Conservation (phyloP, 352 stramenopile genomes). For the Nannochloropsis limnetica region DNA sequence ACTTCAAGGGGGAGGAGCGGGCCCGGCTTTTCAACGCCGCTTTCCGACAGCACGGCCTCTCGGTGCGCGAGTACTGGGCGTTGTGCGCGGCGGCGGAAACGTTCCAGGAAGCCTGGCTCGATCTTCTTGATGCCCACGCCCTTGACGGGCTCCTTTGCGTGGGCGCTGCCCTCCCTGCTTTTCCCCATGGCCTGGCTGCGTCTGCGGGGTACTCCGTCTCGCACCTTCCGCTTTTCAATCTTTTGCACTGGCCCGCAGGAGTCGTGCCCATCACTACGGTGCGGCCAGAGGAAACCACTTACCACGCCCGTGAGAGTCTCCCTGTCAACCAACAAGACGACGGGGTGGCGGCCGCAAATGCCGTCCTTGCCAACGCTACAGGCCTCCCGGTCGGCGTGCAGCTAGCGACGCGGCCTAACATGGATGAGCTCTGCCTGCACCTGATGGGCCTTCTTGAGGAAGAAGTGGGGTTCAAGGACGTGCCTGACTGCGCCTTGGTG, state of each 20-base stretch:
- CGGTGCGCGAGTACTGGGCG: not conserved
- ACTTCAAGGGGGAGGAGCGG: not conserved
- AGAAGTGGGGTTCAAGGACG: not conserved
- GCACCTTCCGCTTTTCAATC: slow-evolving; percentile 39
- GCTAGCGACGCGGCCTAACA: slow-evolving; percentile 37
- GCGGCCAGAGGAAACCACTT: slow-evolving; percentile 42
- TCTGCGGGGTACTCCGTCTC: not conserved
- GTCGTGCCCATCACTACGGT: slow-evolving; percentile 49
- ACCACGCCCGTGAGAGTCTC: not conserved
- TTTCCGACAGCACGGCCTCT: not conserved
- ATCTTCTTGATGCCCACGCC: not conserved
- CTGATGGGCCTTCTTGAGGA: not conserved
- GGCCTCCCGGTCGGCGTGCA: slow-evolving; percentile 53
- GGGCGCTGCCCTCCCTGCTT: not conserved
- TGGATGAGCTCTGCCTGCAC: slow-evolving; percentile 21
- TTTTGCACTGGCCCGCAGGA: slow-evolving; percentile 53
- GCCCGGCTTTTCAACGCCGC: not conserved
- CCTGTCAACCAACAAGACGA: not conserved
- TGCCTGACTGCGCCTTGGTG: not conserved
- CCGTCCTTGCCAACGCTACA: slow-evolving; percentile 30
- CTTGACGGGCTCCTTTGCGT: not conserved
- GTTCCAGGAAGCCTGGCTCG: not conserved
- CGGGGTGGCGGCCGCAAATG: not conserved
- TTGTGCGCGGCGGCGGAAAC: not conserved
- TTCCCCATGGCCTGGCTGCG: not conserved